Evolutionary conservation across 78 protist species (phyloP).

Genomic region (Dictyostelium purpureum): DNA sequence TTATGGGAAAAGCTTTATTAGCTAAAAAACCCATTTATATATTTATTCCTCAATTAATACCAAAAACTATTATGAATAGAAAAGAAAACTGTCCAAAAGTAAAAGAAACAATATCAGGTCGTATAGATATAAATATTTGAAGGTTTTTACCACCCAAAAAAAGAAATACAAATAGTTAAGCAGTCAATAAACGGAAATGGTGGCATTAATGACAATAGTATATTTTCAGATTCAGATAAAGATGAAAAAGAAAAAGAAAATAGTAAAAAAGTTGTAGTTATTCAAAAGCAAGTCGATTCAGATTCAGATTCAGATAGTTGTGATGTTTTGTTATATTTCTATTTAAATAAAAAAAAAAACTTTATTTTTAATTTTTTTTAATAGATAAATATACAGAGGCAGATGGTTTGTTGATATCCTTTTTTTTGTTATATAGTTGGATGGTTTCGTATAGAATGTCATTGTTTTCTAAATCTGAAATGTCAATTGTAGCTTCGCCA

Average conservation of each 20-base stretch:
- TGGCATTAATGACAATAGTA: neutral
- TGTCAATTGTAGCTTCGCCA: neutral
- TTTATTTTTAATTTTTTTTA: neutral
- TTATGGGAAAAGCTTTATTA: too few species aligned
- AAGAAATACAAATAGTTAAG: neutral
- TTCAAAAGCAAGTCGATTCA: neutral
- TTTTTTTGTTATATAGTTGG: neutral
- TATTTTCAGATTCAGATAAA: neutral
- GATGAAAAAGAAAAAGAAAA: neutral
- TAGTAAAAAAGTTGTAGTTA: neutral
- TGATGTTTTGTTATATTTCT: too few species aligned
- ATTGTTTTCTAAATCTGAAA: neutral
- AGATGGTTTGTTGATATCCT: neutral
- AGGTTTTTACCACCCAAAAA: conserved; percentile 1
- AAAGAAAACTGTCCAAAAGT: conserved; percentile 34
- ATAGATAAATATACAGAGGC: neutral
- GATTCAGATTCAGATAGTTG: conserved; percentile 20
- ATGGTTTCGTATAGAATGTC: neutral
- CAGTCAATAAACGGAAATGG: neutral
- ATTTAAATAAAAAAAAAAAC: too few species aligned
- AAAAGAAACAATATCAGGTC: conserved; percentile 1
- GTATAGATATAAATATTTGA: neutral
- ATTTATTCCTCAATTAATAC: conserved; percentile 36
- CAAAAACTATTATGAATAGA: conserved; percentile 15
- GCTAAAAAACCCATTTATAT: too few species aligned